Percentiles rank a stretch among this genome's conserved stretches.
These are phyloP conservation scores for Quercus phellos DNA, from an alignment of 331 rosid genomes.

Conservation along the genomic window DNA sequence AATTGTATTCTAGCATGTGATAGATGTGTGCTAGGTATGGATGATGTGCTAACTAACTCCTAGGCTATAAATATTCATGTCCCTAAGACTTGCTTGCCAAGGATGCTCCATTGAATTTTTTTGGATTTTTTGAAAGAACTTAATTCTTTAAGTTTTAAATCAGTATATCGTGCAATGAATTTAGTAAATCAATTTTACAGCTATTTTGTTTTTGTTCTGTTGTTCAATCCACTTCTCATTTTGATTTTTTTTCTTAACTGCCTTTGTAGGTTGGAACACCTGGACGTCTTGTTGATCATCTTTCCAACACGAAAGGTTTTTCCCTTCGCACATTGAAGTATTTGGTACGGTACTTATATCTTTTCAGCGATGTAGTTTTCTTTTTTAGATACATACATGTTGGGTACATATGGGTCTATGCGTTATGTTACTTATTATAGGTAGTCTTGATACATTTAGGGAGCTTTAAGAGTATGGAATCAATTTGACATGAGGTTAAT, in stretches of 20 bases:
- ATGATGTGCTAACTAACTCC: no score
- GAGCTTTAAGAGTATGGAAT: background rate
- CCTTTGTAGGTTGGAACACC: constrained; percentile 80
- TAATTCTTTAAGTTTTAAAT: no score
- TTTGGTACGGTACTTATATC: constrained; percentile 46
- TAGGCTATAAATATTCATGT: no score
- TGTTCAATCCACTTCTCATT: constrained; percentile 14
- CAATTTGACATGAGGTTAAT: background rate
- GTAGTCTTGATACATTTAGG: background rate
- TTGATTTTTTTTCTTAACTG: background rate
- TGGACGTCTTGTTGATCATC: constrained; percentile 92
- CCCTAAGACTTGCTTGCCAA: no score
- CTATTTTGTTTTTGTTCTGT: background rate
- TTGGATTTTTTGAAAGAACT: no score
- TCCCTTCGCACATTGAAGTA: constrained; percentile 56
- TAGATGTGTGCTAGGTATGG: no score
- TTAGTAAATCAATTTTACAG: background rate
- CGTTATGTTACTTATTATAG: background rate
- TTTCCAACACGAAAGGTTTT: constrained; percentile 76
- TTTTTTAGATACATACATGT: background rate
- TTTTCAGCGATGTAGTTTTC: background rate
- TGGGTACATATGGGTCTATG: background rate
- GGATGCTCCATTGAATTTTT: no score
- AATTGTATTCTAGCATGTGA: no score
- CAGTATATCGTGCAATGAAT: background rate